Evolutionary conservation across 2,329 filamentous ascomycete genomes (phyloP).

Genomic region (Aaosphaeria pasadenensis): DNA sequence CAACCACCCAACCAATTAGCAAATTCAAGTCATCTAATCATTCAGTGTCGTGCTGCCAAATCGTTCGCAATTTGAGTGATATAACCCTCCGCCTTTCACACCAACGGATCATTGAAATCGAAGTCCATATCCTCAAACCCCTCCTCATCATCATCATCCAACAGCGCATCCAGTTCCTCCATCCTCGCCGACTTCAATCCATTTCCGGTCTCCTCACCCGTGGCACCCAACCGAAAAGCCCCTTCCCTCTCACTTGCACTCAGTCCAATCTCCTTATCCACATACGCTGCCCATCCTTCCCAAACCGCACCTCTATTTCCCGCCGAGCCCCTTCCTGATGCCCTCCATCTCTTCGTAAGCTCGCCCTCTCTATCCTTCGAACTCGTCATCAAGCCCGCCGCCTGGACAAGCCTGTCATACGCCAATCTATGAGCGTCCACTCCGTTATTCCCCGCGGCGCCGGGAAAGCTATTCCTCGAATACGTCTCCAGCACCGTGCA

Average conservation of each 20-base stretch:
- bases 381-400: background rate
- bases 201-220: too few relatives aligned
- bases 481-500: slow-evolving; percentile 24
- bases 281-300: background rate
- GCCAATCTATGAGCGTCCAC: background rate
- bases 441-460: background rate
- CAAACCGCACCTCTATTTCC: background rate
- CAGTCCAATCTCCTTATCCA: background rate
- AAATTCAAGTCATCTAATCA: too few relatives aligned
- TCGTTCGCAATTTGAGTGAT: too few relatives aligned
- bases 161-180: background rate
- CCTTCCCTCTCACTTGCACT: background rate
- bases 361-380: background rate
- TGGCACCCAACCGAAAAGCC: background rate
- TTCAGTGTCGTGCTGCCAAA: too few relatives aligned
- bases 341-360: background rate
- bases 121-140: background rate
- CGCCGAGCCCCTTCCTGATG: background rate
- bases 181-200: too few relatives aligned
- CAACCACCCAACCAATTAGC: too few relatives aligned
- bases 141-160: background rate
- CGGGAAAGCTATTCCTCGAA: background rate
- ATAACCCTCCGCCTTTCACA: too few relatives aligned
- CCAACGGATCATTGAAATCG: too few relatives aligned
- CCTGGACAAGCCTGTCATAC: background rate